Evolutionary conservation across 73 alveolate genomes (phyloP), one percentile per base, ranked within the genome.

Genomic region (Chromera velia): DNA sequence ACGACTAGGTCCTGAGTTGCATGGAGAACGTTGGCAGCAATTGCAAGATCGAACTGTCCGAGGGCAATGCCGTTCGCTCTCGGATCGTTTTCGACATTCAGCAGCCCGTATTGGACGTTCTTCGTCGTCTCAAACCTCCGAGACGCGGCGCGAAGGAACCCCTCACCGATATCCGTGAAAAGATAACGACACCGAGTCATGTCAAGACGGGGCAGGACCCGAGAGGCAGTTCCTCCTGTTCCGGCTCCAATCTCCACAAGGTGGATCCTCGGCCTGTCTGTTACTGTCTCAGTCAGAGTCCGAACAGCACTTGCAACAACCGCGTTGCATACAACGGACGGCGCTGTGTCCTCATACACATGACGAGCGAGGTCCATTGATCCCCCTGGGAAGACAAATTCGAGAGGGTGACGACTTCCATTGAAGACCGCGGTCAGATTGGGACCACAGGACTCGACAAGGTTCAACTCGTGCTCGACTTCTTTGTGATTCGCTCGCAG

Each of bases 231-330:
- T 6, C 70, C 79, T 0, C 79, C 79, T 0, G 79, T 40, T 28
- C 79, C 79, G 29, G 79, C 79, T 0, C 79, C 79, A 26, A 72
- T n/a, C 28, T 72, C 79, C 45, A 34, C 0, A 7, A 72, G 31
- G 19, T 28, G 40, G 28, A 27, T 27, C 9, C 79, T 67, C 67
- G 34, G 45, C 0, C 70, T 47, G 19, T 47, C 69, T 28, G 45
- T n/a, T n/a, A n/a, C n/a, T n/a, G n/a, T n/a, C n/a, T n/a, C n/a
- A n/a, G n/a, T n/a, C n/a, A n/a, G n/a, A n/a, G n/a, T n/a, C n/a
- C n/a, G n/a, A n/a, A n/a, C n/a, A n/a, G n/a, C n/a, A n/a, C n/a
- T n/a, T n/a, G n/a, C n/a, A 13, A 40, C 55, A 4, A 40, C 55
- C 4, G 22, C 55, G 55, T 40, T 40, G 55, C 55, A 7, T 4